Conservation (phyloP, 768 basidiomycete genomes). For the Trametopsis cervina region DNA sequence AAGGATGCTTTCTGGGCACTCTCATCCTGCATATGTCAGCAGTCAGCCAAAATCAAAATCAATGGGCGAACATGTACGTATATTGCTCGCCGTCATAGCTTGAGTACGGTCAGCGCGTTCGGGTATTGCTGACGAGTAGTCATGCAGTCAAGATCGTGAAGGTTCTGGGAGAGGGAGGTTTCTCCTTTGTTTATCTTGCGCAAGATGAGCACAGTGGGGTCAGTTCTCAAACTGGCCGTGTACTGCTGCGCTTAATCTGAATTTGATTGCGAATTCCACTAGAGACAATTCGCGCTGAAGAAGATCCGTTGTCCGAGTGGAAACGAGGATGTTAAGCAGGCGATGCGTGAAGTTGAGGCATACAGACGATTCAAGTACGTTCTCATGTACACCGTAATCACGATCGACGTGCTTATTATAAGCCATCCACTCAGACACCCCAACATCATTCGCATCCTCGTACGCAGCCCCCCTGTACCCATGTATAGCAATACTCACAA, state of each 20-base stretch:
- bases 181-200: constrained; percentile 85
- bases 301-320: constrained; percentile 93
- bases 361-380: constrained; percentile 90
- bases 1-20: constrained; percentile 81
- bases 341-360: constrained; percentile 86
- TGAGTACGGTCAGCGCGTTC: neutral
- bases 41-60: constrained; percentile 86
- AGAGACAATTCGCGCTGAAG: constrained; percentile 94
- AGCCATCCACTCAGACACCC: constrained; percentile 71
- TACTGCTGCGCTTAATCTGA: neutral
- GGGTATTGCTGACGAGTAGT: neutral
- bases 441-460: constrained; percentile 93
- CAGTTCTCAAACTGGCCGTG: constrained; percentile 22
- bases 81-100: no score
- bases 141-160: constrained; percentile 77
- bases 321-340: constrained; percentile 81
- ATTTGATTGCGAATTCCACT: no score
- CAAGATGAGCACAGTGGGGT: constrained; percentile 85
- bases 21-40: constrained; percentile 74
- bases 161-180: constrained; percentile 93
- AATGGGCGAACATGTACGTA: constrained; percentile 90
- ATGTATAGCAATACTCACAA: neutral
- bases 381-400: no score
- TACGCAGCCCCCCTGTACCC: constrained; percentile 24
- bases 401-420: no score